Evolutionary conservation across 2,329 filamentous ascomycete species (phyloP), one percentile per base, ranked within the genome.

Genomic region (Sporothrix euskadiensis): DNA sequence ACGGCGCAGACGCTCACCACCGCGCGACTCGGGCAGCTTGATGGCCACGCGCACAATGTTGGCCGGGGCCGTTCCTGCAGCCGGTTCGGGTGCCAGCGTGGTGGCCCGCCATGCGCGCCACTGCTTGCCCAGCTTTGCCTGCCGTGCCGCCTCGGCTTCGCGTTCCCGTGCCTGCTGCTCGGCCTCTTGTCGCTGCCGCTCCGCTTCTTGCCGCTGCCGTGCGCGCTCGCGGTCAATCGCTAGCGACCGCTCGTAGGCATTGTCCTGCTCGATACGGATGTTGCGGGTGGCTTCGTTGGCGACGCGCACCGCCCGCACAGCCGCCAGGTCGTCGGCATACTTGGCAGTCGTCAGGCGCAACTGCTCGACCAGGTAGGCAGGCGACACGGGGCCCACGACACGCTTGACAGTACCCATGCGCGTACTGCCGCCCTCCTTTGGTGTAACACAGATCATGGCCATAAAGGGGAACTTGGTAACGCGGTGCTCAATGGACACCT

Each of bases 401-500:
- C 94, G 90, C 77, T 93, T 90, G 73, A 98, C 88, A 19, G 97
- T 92, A 52, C 94, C 94, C 95, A 99, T 98, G 19, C 94, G 90
- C 0, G 93, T 94, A 76, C 91, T 94, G 73, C 68, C 65, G 54
- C 74, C 73, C 75, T 95, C 90, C 77, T 91, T 91, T 0, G 94
- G 94, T 0, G 94, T 97, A 76, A 98, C 91, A 73, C 94, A 94
- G 39, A 98, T 90, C 3, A 98, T 82, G 16, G 91, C 93, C 0
- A 92, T 90, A 80, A 97, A 98, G 10, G 96, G 96, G 78, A 96
- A 98, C 80, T 97, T 97, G 74, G 93, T 97, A 81, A 93, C 96
- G 77, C 91, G 91, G 75, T 98, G 89, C 63, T 94, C 94, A 14
- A 89, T 88, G n/a, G 94, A 90, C 56, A 98, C 94, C 80, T 98